These are phyloP conservation scores for Penicillium sp. DNA, from an alignment of 2,329 filamentous ascomycete species.

Conservation along the genomic window DNA sequence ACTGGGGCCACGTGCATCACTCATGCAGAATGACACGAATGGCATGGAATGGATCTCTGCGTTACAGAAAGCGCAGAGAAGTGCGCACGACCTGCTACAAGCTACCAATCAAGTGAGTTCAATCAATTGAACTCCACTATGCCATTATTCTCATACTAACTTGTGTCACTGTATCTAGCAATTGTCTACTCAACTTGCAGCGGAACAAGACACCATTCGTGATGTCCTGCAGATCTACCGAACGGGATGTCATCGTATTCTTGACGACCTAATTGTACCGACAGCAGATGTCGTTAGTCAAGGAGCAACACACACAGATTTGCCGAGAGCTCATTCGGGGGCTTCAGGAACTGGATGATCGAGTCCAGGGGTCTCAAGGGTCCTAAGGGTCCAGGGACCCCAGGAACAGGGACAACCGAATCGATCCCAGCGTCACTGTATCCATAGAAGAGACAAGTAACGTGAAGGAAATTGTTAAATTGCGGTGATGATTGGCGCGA, in stretches of 20 bases:
- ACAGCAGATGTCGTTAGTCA: constrained; percentile 28
- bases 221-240: constrained; percentile 45
- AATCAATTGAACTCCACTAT: not conserved
- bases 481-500: too few relatives aligned
- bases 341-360: constrained; percentile 25
- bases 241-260: constrained; percentile 41
- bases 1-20: not conserved
- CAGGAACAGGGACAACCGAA: too few relatives aligned
- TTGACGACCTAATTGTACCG: constrained; percentile 39
- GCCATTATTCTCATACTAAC: not conserved
- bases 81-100: constrained; percentile 24
- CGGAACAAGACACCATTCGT: constrained; percentile 44
- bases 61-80: constrained; percentile 17
- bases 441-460: too few relatives aligned
- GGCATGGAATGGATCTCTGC: constrained; percentile 18
- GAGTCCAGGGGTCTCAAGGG: constrained; percentile 4
- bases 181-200: constrained; percentile 45
- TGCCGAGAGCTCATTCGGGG: constrained; percentile 29
- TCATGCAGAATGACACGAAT: not conserved
- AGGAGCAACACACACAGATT: constrained; percentile 27
- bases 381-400: too few relatives aligned
- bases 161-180: constrained; percentile 26
- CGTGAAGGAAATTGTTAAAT: too few relatives aligned
- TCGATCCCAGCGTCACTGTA: too few relatives aligned
- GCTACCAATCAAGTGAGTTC: constrained; percentile 29